phyloP scores from a whole-genome alignment of 176 grass and related monocot species.

The Luzula sylvatica region DNA sequence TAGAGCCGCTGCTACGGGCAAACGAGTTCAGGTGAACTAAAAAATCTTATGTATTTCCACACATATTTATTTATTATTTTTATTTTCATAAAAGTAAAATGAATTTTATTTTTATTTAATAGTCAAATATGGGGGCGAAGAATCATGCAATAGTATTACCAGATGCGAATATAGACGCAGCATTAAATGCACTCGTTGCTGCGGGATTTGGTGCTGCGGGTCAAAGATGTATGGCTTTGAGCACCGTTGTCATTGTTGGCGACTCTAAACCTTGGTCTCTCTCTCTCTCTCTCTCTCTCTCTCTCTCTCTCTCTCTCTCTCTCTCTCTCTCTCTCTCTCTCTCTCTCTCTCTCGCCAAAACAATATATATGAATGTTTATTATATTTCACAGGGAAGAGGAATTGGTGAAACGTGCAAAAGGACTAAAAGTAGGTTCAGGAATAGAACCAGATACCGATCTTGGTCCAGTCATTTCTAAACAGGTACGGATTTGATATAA shows the following conservation, averaged over 20 bases:
- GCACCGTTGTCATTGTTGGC: conserved; percentile 91
- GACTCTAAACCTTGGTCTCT: conserved; percentile 81
- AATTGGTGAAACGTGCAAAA: conserved; percentile 50
- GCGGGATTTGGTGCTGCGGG: conserved; percentile 97
- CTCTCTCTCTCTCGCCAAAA: no score
- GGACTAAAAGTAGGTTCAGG: conserved; percentile 67
- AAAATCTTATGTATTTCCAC: not conserved
- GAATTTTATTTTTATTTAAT: no score
- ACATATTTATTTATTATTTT: no score
- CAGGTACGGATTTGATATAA: conserved; percentile 55
- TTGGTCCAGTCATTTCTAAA: conserved; percentile 89
- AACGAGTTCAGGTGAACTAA: conserved; percentile 81
- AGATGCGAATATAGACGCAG: conserved; percentile 76
- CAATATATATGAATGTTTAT: no score
- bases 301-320: not conserved
- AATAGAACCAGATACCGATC: conserved; percentile 54
- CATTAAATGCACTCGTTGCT: conserved; percentile 81
- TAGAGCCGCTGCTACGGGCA: conserved; percentile 79
- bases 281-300: conserved; percentile 21
- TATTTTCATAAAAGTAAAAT: no score
- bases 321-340: not conserved
- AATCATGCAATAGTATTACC: conserved; percentile 94
- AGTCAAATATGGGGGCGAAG: conserved; percentile 99
- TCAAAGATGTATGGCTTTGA: conserved; percentile 98
- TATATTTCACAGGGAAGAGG: conserved; percentile 62